Evolutionary conservation across 495 filamentous ascomycete species (phyloP).

Genomic region (Xylaria telfairii): DNA sequence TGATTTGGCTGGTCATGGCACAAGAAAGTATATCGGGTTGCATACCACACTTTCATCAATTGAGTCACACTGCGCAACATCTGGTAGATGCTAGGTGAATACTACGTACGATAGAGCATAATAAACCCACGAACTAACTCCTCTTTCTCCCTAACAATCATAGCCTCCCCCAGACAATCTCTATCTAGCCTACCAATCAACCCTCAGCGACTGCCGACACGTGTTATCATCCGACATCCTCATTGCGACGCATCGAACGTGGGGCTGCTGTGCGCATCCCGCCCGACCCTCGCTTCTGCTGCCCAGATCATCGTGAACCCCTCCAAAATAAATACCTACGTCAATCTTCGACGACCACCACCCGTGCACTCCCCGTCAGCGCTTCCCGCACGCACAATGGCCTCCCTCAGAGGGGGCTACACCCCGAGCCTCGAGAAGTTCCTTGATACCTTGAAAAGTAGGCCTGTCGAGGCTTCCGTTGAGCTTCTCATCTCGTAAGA

Average conservation of each 20-base stretch:
- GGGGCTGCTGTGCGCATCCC: conserved; percentile 2
- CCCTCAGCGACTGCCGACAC: not conserved
- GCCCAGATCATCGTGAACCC: not conserved
- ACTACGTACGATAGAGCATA: not conserved
- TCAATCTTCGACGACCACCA: not conserved
- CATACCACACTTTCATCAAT: not conserved
- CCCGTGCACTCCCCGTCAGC: not conserved
- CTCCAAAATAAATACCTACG: not conserved
- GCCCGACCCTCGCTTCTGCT: not conserved
- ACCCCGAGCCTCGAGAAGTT: conserved; percentile 76
- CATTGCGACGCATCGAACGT: conserved; percentile 1
- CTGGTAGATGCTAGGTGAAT: too few species aligned
- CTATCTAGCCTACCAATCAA: not conserved
- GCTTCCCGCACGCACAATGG: conserved; percentile 37
- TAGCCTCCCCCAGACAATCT: not conserved
- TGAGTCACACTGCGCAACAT: conserved; percentile 15
- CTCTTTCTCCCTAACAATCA: not conserved
- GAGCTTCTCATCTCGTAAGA: conserved; percentile 80
- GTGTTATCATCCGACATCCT: not conserved
- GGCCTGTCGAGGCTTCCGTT: conserved; percentile 76
- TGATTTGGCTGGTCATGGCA: not conserved
- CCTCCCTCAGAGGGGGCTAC: conserved; percentile 50
- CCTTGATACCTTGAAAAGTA: conserved; percentile 74
- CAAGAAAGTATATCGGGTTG: not conserved
- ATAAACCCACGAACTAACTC: not conserved